Base-by-base conservation (phyloP, 306 rosid species). In the Erythrophleum fordii region DNA sequence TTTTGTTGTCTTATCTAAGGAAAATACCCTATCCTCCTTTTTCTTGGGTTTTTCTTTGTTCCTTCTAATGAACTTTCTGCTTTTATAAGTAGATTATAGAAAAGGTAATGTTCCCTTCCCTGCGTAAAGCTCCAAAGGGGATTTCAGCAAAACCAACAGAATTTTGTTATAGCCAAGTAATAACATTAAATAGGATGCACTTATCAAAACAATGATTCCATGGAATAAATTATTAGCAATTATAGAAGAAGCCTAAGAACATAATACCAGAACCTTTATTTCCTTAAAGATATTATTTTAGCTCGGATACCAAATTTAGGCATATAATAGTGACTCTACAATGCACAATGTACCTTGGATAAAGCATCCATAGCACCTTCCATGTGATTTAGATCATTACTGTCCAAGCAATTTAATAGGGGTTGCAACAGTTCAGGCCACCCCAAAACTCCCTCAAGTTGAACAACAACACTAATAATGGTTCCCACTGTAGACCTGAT, bases 281-380 rank as follows among this genome's bases (percentile, higher is more conserved):
- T 11, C 11, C 64, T 58, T 23, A 22, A 66, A 69, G 60, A 20
- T 25, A 34, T 34, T n/a, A 66, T 52, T 81, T 56, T 59, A 71
- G 65, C 49, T 53, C 69, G 72, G 55, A 68, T 79, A 49, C 41
- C 6, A 35, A 76, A 69, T 68, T 42, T 66, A 68, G 58, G 44
- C 68, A 76, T 22, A 81, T 8, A 56, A 22, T 35, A 48, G 44
- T 14, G 51, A 67, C 64, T 53, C 70, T 25, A 69, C 70, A 68
- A 55, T 18, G 61, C 29, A 45, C 49, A 62, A 62, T 77, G 56
- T 83, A 96, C 99, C 98, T 96, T 96, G 76, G 97, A 96, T 73
- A 96, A 87, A n/a, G 98, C 94, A 81, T 96, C 99, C 99, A 96
- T 96, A 53, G 98, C 99, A 64, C 99, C 99, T 91, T 96, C 99